Conservation (phyloP, 108 stramenopile species). For the Cyclotella atomus region DNA sequence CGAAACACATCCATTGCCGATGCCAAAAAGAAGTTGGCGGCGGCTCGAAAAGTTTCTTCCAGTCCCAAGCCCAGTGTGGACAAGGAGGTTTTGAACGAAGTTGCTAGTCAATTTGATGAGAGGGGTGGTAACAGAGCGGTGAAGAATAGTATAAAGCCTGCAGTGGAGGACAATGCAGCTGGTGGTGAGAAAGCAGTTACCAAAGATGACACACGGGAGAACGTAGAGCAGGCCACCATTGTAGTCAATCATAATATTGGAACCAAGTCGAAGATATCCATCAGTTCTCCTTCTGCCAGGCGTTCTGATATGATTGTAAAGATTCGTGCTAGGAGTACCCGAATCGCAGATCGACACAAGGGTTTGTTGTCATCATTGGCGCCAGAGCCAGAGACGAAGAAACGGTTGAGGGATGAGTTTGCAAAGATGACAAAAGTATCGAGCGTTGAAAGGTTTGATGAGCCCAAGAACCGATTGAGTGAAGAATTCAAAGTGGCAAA, state of each 20-base stretch:
- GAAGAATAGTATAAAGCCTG: background rate
- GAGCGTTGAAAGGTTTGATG: too few relatives aligned
- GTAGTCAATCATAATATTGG: background rate
- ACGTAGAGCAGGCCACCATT: background rate
- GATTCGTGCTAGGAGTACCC: constrained; percentile 7
- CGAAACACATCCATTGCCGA: constrained; percentile 14
- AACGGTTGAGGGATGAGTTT: background rate
- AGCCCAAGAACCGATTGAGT: background rate
- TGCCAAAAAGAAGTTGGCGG: constrained; percentile 42
- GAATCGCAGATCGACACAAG: background rate
- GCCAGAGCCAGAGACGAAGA: background rate
- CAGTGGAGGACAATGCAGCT: background rate
- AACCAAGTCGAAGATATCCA: background rate
- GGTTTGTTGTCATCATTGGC: background rate
- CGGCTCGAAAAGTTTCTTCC: constrained; percentile 25
- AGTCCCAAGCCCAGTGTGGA: background rate
- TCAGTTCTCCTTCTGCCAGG: background rate
- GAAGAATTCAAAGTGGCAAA: background rate
- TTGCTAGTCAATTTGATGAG: background rate
- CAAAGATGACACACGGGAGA: background rate
- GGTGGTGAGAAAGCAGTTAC: background rate
- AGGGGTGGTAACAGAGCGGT: background rate
- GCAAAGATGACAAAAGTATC: too few relatives aligned
- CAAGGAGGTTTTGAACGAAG: background rate
- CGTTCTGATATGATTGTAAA: constrained; percentile 1